Percentiles rank a stretch among this genome's conserved stretches.
These are phyloP conservation scores for Carex littledalei DNA, from an alignment of 176 grass and related monocot genomes.

Conservation along the genomic window DNA sequence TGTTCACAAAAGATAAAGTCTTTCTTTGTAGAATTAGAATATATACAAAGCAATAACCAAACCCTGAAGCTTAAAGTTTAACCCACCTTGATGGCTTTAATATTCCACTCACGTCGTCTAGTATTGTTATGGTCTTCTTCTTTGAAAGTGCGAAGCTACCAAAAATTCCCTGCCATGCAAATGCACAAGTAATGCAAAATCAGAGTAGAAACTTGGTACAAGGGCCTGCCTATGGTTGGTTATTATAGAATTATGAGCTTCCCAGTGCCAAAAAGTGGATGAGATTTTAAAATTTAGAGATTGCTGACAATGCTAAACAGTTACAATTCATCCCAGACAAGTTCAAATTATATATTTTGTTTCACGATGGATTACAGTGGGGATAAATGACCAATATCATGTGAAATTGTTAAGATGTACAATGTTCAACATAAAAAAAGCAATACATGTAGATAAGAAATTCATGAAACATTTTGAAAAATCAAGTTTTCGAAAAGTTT, in stretches of 20 bases:
- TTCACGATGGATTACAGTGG: not conserved
- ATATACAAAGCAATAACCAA: not conserved
- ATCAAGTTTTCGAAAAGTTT: not conserved
- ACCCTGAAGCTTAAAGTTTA: not conserved
- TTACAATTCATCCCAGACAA: not conserved
- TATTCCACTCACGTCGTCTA: conserved; percentile 61
- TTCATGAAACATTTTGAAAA: not conserved
- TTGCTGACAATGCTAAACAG: not conserved
- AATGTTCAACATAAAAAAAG: not conserved
- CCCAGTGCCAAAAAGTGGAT: not conserved
- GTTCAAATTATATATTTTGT: not conserved
- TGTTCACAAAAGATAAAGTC: not conserved
- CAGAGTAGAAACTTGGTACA: not conserved
- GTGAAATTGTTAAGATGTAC: not conserved
- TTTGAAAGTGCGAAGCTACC: conserved; percentile 33
- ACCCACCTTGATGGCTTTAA: conserved; percentile 62
- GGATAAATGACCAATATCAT: not conserved
- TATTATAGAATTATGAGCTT: not conserved
- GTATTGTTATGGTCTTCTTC: conserved; percentile 47
- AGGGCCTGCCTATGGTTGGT: not conserved
- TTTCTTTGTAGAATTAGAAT: not conserved
- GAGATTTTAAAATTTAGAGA: not conserved
- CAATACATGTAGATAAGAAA: not conserved
- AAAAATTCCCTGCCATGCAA: conserved; percentile 43
- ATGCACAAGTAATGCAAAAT: not conserved